A percentile compares a stretch with the other conserved stretches of the same genome.
Evolutionary conservation across 768 basidiomycete genomes (phyloP).

Genomic region (Chalciporus chontae): DNA sequence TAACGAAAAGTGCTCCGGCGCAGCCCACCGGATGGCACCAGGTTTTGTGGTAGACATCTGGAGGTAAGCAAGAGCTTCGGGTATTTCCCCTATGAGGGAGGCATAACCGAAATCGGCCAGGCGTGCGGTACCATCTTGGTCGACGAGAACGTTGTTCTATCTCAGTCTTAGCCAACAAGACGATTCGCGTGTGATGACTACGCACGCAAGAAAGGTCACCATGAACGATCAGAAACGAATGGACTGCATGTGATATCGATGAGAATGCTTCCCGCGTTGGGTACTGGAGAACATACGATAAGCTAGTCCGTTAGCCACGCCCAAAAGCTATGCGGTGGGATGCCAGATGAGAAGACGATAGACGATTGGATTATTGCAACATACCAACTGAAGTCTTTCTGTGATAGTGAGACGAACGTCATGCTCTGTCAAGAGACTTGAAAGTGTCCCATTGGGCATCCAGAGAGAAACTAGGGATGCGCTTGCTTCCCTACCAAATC

Average conservation of each 20-base stretch:
- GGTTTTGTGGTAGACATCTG: slow-evolving; percentile 27
- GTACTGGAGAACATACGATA: neutral
- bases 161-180: neutral
- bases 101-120: slow-evolving; percentile 6
- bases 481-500: slow-evolving; percentile 20
- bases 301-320: slow-evolving; percentile 7
- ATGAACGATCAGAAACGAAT: slow-evolving; percentile 11
- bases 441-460: slow-evolving; percentile 3
- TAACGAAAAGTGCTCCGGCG: slow-evolving; percentile 22
- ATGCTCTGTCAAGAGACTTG: neutral
- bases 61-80: neutral
- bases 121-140: neutral
- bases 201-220: slow-evolving; percentile 12
- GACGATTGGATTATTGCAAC: slow-evolving; percentile 7
- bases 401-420: neutral
- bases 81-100: slow-evolving; percentile 1
- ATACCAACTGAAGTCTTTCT: slow-evolving; percentile 7
- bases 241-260: slow-evolving; percentile 2
- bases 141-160: slow-evolving; percentile 7
- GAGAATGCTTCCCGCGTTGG: too few species aligned
- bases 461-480: slow-evolving; percentile 2
- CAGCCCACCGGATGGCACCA: slow-evolving; percentile 43
- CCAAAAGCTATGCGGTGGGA: slow-evolving; percentile 11
- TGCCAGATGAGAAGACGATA: slow-evolving; percentile 20
- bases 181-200: neutral